Evolutionary conservation across 768 basidiomycete genomes (phyloP).

Genomic region (Lactifluus rugatus): DNA sequence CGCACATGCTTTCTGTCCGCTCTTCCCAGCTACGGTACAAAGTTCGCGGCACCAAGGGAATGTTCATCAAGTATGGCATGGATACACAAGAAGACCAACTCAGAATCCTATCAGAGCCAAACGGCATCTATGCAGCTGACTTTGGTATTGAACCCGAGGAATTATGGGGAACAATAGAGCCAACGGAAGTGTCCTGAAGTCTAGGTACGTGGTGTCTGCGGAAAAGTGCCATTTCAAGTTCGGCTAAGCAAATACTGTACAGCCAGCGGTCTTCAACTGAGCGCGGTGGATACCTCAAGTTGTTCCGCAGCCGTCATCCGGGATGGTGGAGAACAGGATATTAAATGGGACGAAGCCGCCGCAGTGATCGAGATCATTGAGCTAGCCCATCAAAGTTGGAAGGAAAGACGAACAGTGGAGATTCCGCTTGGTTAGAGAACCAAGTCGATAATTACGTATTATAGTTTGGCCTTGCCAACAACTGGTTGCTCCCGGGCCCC

Average conservation of each 20-base stretch:
- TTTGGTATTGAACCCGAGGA: constrained; percentile 57
- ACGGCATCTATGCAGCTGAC: constrained; percentile 32
- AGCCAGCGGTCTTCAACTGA: constrained; percentile 54
- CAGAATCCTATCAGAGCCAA: constrained; percentile 42
- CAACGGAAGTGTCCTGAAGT: constrained; percentile 32
- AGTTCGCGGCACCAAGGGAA: constrained; percentile 62
- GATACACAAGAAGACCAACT: constrained; percentile 77
- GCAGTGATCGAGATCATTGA: constrained; percentile 71
- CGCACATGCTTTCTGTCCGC: constrained; percentile 58
- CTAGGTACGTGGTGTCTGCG: constrained; percentile 25
- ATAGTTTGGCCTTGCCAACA: too few species aligned
- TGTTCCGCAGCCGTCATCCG: constrained; percentile 59
- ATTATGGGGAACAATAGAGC: constrained; percentile 49
- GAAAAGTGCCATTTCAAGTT: neutral
- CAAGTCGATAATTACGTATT: neutral
- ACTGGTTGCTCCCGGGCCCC: too few species aligned
- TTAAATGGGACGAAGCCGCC: constrained; percentile 69
- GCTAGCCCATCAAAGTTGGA: constrained; percentile 56
- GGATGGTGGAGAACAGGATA: constrained; percentile 39
- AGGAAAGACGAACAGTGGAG: constrained; percentile 42
- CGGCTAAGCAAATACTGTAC: constrained; percentile 18
- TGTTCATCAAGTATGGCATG: constrained; percentile 65
- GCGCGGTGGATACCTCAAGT: constrained; percentile 46
- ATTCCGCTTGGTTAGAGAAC: constrained; percentile 18
- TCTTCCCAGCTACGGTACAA: constrained; percentile 60